These are phyloP conservation scores for Dothideomycetidae sp. DNA, from an alignment of 2,329 filamentous ascomycete genomes.

Conservation along the genomic window DNA sequence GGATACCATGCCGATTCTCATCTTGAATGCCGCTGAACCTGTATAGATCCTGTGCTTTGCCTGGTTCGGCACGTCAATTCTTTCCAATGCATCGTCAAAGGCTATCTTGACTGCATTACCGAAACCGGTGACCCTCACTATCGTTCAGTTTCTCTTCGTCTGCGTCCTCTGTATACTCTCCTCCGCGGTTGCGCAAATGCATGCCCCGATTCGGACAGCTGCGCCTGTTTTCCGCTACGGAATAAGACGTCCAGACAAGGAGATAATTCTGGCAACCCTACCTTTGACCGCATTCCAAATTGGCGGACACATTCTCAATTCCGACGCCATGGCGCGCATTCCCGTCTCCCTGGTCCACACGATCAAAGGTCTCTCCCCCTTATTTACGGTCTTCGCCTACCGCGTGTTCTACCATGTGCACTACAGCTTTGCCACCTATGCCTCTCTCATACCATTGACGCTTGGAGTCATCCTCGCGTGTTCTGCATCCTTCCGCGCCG, in stretches of 20 bases:
- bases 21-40: constrained; percentile 21
- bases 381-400: constrained; percentile 92
- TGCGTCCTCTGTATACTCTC: constrained; percentile 73
- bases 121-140: constrained; percentile 79
- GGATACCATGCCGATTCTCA: constrained; percentile 19
- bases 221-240: constrained; percentile 73
- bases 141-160: constrained; percentile 89
- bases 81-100: constrained; percentile 97
- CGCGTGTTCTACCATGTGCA: constrained; percentile 75
- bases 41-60: constrained; percentile 65
- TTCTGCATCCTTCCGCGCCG: constrained; percentile 61
- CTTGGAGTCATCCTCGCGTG: constrained; percentile 92
- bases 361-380: constrained; percentile 89
- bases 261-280: constrained; percentile 76
- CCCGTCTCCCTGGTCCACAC: constrained; percentile 95
- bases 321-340: constrained; percentile 84
- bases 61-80: constrained; percentile 90
- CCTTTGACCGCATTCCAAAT: constrained; percentile 88
- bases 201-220: constrained; percentile 53
- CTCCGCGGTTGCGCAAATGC: constrained; percentile 58
- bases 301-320: constrained; percentile 82
- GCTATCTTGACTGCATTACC: constrained; percentile 85
- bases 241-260: constrained; percentile 64
- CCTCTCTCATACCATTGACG: constrained; percentile 64
- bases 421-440: constrained; percentile 75